phyloP scores from a whole-genome alignment of 1,284 basidiomycete genomes.

The Amylostereum chailletii region DNA sequence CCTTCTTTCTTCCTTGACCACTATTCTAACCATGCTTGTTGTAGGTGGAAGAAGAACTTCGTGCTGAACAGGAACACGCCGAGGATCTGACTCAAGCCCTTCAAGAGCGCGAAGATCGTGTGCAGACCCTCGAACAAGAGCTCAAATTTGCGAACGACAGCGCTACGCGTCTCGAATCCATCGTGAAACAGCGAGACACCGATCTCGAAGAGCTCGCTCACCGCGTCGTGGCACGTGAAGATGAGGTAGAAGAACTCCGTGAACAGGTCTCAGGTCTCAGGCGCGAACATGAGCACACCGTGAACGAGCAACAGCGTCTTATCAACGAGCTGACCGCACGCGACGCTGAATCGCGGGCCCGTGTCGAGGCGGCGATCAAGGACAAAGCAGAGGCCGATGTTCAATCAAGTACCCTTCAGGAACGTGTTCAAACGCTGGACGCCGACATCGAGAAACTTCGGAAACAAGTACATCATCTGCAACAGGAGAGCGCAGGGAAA shows the following conservation, averaged over 20 bases:
- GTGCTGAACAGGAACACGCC: conserved; percentile 35
- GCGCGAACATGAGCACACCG: conserved; percentile 41
- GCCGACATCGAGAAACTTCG: conserved; percentile 60
- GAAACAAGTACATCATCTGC: conserved; percentile 58
- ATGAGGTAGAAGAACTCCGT: conserved; percentile 41
- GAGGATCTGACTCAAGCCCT: conserved; percentile 38
- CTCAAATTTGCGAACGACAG: conserved; percentile 43
- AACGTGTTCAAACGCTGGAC: conserved; percentile 40
- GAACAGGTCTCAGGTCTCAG: conserved; percentile 44
- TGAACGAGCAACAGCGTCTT: conserved; percentile 41
- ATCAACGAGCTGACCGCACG: conserved; percentile 39
- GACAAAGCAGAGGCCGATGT: conserved; percentile 47
- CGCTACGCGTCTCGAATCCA: conserved; percentile 45
- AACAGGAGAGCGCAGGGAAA: conserved; percentile 75
- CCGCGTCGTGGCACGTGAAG: conserved; percentile 30
- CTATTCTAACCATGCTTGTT: neutral
- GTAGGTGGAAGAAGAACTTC: conserved; percentile 44
- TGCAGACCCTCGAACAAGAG: conserved; percentile 48
- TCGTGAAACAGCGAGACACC: conserved; percentile 40
- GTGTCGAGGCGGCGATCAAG: conserved; percentile 39
- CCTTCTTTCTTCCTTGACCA: neutral
- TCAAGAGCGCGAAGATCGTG: conserved; percentile 48
- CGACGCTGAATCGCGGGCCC: conserved; percentile 35
- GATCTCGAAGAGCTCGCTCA: conserved; percentile 35
- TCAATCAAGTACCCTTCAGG: conserved; percentile 33